phyloP scores from a whole-genome alignment of 73 alveolate genomes.

The Tetrahymena malaccensis region DNA sequence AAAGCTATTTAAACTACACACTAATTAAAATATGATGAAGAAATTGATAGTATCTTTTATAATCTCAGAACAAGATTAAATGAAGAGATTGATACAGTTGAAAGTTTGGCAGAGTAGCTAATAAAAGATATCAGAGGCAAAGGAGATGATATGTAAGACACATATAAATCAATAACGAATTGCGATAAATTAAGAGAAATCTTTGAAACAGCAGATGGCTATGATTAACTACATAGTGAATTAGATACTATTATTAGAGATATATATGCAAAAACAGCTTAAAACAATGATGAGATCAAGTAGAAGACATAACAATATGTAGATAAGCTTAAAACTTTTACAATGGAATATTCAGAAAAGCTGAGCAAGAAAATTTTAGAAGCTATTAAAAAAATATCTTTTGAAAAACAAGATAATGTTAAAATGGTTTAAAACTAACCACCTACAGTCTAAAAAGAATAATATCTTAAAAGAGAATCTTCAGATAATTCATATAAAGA shows the following conservation, averaged over 20 bases:
- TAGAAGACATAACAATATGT: not conserved
- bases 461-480: not conserved
- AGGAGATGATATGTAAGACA: not conserved
- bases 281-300: not conserved
- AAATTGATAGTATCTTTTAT: not conserved
- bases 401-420: not conserved
- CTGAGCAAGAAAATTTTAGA: not conserved
- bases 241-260: not conserved
- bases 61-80: not conserved
- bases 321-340: not conserved
- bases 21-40: not conserved
- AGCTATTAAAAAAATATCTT: not conserved
- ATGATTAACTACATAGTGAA: not conserved
- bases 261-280: not conserved
- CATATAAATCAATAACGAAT: not conserved
- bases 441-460: not conserved
- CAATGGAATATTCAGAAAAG: not conserved
- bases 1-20: not conserved
- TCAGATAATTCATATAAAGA: not conserved
- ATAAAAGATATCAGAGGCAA: not conserved
- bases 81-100: not conserved
- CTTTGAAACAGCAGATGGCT: not conserved
- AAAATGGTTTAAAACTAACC: not conserved
- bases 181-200: not conserved
- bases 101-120: not conserved